A percentile compares a stretch with the other conserved stretches of the same genome.
Evolutionary conservation across 2,329 filamentous ascomycete species (phyloP).

Genomic region (Fusarium sp.): DNA sequence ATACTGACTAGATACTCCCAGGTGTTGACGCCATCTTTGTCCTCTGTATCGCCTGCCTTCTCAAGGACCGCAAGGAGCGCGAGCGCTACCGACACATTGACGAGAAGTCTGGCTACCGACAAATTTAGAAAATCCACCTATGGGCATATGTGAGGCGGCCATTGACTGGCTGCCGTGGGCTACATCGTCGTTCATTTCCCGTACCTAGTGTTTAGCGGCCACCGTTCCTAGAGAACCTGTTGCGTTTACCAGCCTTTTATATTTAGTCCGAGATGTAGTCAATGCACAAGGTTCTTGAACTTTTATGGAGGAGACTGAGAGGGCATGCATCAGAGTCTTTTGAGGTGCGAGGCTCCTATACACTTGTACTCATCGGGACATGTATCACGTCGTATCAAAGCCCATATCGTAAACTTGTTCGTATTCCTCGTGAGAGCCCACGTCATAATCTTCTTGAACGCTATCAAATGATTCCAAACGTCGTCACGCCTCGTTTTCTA

Average conservation of each 20-base stretch:
- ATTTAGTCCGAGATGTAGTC: slow-evolving; percentile 27
- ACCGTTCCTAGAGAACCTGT: slow-evolving; percentile 14
- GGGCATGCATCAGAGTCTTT: background rate
- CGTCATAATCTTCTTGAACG: slow-evolving; percentile 15
- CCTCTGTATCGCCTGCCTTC: slow-evolving; percentile 78
- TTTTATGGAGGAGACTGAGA: background rate
- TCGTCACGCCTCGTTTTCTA: slow-evolving; percentile 43
- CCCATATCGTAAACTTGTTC: background rate
- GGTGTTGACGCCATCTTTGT: slow-evolving; percentile 76
- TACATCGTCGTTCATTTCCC: slow-evolving; percentile 5
- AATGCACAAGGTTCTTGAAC: slow-evolving; percentile 28
- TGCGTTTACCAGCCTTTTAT: slow-evolving; percentile 11
- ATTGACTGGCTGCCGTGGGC: slow-evolving; percentile 20
- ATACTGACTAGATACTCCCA: slow-evolving; percentile 39
- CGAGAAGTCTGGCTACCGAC: slow-evolving; percentile 74
- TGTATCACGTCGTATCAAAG: background rate
- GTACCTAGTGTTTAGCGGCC: slow-evolving; percentile 6
- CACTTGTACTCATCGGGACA: background rate
- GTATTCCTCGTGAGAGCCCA: slow-evolving; percentile 10
- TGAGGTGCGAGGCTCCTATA: background rate
- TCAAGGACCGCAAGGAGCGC: slow-evolving; percentile 85
- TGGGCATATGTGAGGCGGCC: background rate
- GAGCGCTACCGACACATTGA: slow-evolving; percentile 85
- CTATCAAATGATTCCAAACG: slow-evolving; percentile 40
- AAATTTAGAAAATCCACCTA: slow-evolving; percentile 53